These are phyloP conservation scores for Leonotis leonurus DNA, from an alignment of 257 asterid species.

Conservation along the genomic window DNA sequence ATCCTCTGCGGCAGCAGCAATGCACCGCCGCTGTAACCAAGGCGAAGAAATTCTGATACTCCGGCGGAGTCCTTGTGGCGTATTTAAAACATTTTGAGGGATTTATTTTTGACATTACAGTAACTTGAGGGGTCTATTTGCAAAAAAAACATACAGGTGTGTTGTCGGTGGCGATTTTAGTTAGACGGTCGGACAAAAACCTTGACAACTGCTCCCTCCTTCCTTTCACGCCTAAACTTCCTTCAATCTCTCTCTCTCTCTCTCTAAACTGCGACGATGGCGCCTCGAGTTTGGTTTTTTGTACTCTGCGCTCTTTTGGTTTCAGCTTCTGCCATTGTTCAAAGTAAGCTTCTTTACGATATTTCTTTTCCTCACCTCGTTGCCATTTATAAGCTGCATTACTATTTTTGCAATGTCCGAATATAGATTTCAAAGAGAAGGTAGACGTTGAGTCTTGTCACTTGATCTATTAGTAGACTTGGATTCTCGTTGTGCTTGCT, in stretches of 20 bases:
- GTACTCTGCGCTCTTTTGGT: constrained; percentile 24
- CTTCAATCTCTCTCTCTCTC: constrained; percentile 14
- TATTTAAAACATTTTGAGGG: neutral
- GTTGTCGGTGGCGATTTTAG: constrained; percentile 14
- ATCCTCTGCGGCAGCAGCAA: no score
- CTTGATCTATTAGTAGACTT: constrained; percentile 19
- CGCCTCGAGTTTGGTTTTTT: constrained; percentile 18
- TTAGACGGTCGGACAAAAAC: constrained; percentile 24
- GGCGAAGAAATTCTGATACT: no score
- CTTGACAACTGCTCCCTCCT: constrained; percentile 14
- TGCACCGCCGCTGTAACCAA: no score
- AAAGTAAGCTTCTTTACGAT: constrained; percentile 26
- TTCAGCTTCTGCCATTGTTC: constrained; percentile 38
- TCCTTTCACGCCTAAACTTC: constrained; percentile 9
- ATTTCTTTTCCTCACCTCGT: neutral
- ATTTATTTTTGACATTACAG: neutral
- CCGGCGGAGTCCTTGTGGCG: no score
- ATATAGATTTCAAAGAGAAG: neutral
- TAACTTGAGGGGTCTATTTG: constrained; percentile 17
- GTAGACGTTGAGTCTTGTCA: neutral
- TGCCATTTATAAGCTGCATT: constrained; percentile 1
- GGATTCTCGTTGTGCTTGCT: constrained; percentile 10
- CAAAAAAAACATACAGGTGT: neutral
- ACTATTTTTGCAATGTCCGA: constrained; percentile 3
- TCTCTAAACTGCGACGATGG: constrained; percentile 19